phyloP scores from a whole-genome alignment of 495 filamentous ascomycete genomes.

The Hyaloscypha variabilis region DNA sequence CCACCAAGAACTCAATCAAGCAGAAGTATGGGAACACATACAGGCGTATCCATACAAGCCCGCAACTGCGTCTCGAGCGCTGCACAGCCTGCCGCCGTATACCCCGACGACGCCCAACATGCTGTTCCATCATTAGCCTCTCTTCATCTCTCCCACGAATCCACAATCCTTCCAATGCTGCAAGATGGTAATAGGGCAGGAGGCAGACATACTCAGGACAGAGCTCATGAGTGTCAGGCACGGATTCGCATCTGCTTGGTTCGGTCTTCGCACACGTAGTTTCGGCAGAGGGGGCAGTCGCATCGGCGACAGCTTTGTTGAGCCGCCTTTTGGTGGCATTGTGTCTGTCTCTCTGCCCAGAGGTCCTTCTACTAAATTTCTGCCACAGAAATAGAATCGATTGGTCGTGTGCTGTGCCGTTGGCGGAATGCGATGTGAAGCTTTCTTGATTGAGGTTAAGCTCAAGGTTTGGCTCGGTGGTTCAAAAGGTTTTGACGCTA shows the following conservation, averaged over 20 bases:
- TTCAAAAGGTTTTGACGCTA: slow-evolving; percentile 22
- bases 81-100: slow-evolving; percentile 72
- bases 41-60: slow-evolving; percentile 90
- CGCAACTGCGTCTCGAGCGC: slow-evolving; percentile 79
- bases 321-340: slow-evolving; percentile 33
- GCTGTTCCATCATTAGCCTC: slow-evolving; percentile 51
- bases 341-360: too few relatives aligned
- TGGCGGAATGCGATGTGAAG: too few relatives aligned
- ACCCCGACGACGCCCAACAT: slow-evolving; percentile 93
- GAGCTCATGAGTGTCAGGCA: slow-evolving; percentile 85
- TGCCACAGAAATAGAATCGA: too few relatives aligned
- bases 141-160: too few relatives aligned
- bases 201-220: slow-evolving; percentile 74
- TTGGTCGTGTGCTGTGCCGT: too few relatives aligned
- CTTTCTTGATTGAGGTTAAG: too few relatives aligned
- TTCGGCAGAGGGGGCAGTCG: slow-evolving; percentile 85
- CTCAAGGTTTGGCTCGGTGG: neutral
- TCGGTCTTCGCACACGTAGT: slow-evolving; percentile 82
- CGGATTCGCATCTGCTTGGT: slow-evolving; percentile 72
- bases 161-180: too few relatives aligned
- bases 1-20: neutral
- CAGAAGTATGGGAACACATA: slow-evolving; percentile 37
- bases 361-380: too few relatives aligned
- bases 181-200: neutral
- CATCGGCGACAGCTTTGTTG: slow-evolving; percentile 52